phyloP scores from a whole-genome alignment of 805 yeast species.

The Metschnikowia dekortorum region DNA sequence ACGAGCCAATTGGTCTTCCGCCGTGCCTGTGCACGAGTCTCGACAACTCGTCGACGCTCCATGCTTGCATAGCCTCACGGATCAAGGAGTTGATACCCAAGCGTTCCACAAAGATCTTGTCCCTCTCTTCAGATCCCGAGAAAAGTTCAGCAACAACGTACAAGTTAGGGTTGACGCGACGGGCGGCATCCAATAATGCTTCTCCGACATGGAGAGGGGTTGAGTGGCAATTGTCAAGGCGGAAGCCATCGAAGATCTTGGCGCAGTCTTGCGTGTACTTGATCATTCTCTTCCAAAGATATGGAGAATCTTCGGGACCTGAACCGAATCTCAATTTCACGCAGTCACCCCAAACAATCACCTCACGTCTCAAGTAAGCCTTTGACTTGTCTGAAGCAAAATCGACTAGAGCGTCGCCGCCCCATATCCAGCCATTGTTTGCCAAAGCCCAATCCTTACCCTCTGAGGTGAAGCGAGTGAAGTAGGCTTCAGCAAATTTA shows the following conservation, averaged over 20 bases:
- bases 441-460: slow-evolving; percentile 73
- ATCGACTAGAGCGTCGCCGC: slow-evolving; percentile 88
- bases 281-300: slow-evolving; percentile 84
- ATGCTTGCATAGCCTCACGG: slow-evolving; percentile 97
- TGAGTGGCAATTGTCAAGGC: slow-evolving; percentile 94
- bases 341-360: slow-evolving; percentile 97
- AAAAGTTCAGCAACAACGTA: slow-evolving; percentile 94
- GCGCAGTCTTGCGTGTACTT: slow-evolving; percentile 73
- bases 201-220: slow-evolving; percentile 96
- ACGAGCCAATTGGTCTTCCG: slow-evolving; percentile 92
- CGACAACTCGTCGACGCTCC: slow-evolving; percentile 82
- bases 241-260: slow-evolving; percentile 72
- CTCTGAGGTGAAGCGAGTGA: slow-evolving; percentile 59
- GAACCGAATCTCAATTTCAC: slow-evolving; percentile 85
- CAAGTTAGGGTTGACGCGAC: slow-evolving; percentile 75
- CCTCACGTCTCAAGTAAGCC: slow-evolving; percentile 86
- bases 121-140: slow-evolving; percentile 88
- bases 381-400: slow-evolving; percentile 79
- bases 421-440: slow-evolving; percentile 99
- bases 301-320: slow-evolving; percentile 77
- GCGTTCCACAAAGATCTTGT: slow-evolving; percentile 83
- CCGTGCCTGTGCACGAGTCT: slow-evolving; percentile 87
- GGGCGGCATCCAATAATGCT: slow-evolving; percentile 79
- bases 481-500: slow-evolving; percentile 84
- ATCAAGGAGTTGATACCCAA: slow-evolving; percentile 85